These are phyloP conservation scores for Dendrocalamus sinicus DNA, from an alignment of 176 grass and related monocot genomes.

Conservation along the genomic window DNA sequence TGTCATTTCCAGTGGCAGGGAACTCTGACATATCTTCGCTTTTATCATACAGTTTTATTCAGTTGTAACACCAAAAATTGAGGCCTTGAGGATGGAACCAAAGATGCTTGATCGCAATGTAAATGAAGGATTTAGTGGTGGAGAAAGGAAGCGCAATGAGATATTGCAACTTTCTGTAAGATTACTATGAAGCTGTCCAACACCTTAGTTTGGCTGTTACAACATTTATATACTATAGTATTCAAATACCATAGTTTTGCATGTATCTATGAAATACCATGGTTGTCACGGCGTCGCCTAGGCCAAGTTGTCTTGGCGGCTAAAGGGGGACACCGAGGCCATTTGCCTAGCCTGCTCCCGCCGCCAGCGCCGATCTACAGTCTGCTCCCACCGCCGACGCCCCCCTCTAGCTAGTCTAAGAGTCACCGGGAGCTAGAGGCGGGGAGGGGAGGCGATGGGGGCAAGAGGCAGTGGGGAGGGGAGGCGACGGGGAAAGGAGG, in stretches of 20 bases:
- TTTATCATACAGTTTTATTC: slow-evolving; percentile 71
- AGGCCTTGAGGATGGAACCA: slow-evolving; percentile 77
- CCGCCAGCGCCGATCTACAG: no score
- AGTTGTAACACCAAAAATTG: slow-evolving; percentile 67
- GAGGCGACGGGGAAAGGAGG: no score
- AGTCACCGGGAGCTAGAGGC: no score
- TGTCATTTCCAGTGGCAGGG: slow-evolving; percentile 3
- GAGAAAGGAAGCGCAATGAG: slow-evolving; percentile 97
- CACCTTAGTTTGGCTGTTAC: slow-evolving; percentile 11
- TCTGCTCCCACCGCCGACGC: no score
- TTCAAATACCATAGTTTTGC: neutral
- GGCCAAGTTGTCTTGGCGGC: no score
- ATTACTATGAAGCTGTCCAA: slow-evolving; percentile 14
- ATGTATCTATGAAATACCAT: neutral
- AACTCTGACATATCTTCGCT: slow-evolving; percentile 35
- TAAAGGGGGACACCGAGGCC: no score
- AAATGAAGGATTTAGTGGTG: slow-evolving; percentile 96
- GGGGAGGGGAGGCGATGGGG: no score
- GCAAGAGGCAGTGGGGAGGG: no score
- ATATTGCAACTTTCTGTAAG: slow-evolving; percentile 97
- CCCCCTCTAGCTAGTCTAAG: no score
- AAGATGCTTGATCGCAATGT: slow-evolving; percentile 91
- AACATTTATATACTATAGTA: slow-evolving; percentile 13
- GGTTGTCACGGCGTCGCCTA: no score
- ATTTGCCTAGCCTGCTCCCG: no score